Conservation (phyloP, 805 yeast genomes). For the Barnettozyma pratensis region DNA sequence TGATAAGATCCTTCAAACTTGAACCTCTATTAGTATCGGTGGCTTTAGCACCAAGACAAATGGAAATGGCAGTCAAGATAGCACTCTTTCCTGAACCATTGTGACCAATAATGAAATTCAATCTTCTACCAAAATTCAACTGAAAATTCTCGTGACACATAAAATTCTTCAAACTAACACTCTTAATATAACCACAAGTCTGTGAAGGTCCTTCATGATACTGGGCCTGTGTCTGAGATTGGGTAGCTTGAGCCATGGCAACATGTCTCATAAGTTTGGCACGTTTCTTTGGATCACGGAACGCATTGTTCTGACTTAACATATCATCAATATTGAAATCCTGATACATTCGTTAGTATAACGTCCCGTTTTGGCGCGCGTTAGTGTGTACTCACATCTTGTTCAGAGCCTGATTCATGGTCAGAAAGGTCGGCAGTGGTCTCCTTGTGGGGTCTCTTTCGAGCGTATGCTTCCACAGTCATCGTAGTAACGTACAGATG, state of each 20-base stretch:
- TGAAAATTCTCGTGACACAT: slow-evolving; percentile 88
- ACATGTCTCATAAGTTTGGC: slow-evolving; percentile 8
- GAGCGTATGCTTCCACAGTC: not conserved
- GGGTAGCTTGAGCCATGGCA: slow-evolving; percentile 15
- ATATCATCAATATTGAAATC: slow-evolving; percentile 16
- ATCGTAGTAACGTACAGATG: not conserved
- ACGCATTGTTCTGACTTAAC: slow-evolving; percentile 14
- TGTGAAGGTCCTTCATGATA: not conserved
- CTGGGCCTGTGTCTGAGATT: not conserved
- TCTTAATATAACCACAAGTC: slow-evolving; percentile 60
- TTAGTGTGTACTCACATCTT: not conserved
- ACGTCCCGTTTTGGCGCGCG: not conserved
- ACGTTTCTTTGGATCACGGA: slow-evolving; percentile 5
- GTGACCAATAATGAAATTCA: slow-evolving; percentile 83
- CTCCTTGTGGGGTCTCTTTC: not conserved
- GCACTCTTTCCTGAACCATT: slow-evolving; percentile 94
- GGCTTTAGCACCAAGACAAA: slow-evolving; percentile 87
- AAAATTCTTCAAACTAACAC: slow-evolving; percentile 63
- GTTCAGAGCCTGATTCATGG: not conserved
- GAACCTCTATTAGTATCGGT: slow-evolving; percentile 81
- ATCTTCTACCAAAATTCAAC: slow-evolving; percentile 66
- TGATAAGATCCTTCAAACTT: slow-evolving; percentile 62
- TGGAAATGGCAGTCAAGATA: slow-evolving; percentile 77
- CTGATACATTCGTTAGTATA: slow-evolving; percentile 1
- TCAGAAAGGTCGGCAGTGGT: not conserved